Conservation (phyloP, 176 grass and related monocot genomes). For the Carex myosuroides region DNA sequence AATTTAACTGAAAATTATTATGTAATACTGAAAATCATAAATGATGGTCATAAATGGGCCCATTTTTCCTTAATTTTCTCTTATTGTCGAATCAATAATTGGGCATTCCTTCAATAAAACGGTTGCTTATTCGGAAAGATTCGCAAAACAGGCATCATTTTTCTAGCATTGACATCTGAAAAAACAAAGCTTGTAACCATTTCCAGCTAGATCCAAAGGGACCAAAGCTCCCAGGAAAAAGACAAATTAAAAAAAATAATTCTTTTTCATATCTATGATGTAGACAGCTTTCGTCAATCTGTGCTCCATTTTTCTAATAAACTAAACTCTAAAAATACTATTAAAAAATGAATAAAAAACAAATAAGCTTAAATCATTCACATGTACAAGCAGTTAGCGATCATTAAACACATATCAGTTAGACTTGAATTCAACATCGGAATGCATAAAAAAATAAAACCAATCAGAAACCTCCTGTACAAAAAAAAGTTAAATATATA, state of each 20-base stretch:
- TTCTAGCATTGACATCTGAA: neutral
- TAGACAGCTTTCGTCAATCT: neutral
- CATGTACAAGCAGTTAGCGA: neutral
- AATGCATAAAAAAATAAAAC: neutral
- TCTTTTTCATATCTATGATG: neutral
- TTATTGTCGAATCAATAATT: neutral
- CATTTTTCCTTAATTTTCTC: neutral
- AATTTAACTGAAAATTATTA: neutral
- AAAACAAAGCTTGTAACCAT: neutral
- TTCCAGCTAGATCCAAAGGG: neutral
- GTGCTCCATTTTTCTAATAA: neutral
- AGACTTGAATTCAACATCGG: neutral
- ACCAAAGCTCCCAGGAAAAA: neutral
- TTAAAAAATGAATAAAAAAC: neutral
- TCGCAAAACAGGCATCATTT: constrained; percentile 4
- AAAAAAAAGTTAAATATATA: neutral
- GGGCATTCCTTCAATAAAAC: neutral
- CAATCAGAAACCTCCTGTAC: neutral
- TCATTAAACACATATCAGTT: neutral
- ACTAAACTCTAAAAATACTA: neutral
- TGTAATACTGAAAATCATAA: neutral
- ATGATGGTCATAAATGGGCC: neutral
- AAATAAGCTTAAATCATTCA: neutral
- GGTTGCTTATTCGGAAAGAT: neutral
- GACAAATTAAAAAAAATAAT: neutral